Base-by-base conservation (phyloP, 805 yeast species). In the Wickerhamomyces chambardii region DNA sequence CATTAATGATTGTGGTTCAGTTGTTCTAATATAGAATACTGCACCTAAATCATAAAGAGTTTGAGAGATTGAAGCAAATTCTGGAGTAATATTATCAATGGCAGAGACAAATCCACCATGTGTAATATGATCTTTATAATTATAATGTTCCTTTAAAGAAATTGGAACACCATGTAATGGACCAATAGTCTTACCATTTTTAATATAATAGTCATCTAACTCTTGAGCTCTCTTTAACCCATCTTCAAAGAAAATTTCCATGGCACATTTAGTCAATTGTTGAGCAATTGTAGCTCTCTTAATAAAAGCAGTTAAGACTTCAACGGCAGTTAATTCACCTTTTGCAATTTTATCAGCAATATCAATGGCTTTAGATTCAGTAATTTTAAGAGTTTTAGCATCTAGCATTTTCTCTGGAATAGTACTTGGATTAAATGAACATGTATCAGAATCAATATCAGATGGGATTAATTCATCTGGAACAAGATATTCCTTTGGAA, bases 141-240 rank as follows among this genome's bases (percentile, higher is more conserved):
- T 47, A 17, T 50, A 22, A 26, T 54, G 48, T 34, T 54, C 79
- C 41, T 78, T 78, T 36, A 78, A 57, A 0, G 83, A 74, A 29
- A 78, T 58, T 12, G 86, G 86, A 16, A 79, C 48, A 1, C 86
- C 86, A 44, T 79, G 86, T 31, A 79, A 62, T 27, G 82, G 78
- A 21, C 84, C 84, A 26, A 71, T 48, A 2, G 66, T 53, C 41
- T 68, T 63, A 14, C 78, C 79, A 29, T 66, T 55, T 30, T 61
- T 43, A 38, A 49, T 48, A 36, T 38, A 69, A 45, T 65, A 62
- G 6, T 58, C 68, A 48, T 79, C 85, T 45, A 74, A 59, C 35
- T 47, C 55, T 40, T 63, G 50, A 5, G 85, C 85, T 33, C 68
- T 61, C 37, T 58, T 56, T 37, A 79, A 58, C 4, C 84, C 86